These are phyloP conservation scores for Perkinsus marinus DNA, from an alignment of 169 alveolate genomes.

Conservation along the genomic window DNA sequence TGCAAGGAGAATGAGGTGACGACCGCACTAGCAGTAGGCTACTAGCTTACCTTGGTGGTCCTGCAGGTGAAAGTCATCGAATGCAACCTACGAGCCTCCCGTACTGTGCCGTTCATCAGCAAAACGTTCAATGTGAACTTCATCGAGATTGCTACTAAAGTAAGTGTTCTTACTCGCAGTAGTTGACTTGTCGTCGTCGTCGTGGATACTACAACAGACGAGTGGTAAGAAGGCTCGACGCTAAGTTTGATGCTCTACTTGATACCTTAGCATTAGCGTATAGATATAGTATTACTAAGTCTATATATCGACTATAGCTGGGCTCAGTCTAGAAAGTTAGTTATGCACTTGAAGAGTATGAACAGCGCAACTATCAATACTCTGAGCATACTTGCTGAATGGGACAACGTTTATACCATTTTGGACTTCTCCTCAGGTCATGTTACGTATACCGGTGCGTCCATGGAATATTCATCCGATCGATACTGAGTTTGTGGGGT, in stretches of 20 bases:
- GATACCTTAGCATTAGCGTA: too few species aligned
- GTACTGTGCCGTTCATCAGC: constrained; percentile 69
- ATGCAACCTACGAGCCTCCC: constrained; percentile 71
- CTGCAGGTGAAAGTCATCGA: constrained; percentile 50
- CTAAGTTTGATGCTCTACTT: too few species aligned
- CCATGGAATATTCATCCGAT: constrained; percentile 51
- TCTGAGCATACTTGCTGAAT: too few species aligned
- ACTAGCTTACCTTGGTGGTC: neutral
- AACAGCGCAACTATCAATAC: too few species aligned
- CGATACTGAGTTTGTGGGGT: constrained; percentile 65
- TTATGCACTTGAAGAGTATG: too few species aligned
- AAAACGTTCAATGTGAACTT: constrained; percentile 57
- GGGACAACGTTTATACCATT: too few species aligned
- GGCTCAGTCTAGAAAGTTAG: too few species aligned
- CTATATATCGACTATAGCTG: too few species aligned
- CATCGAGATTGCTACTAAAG: constrained; percentile 56
- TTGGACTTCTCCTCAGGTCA: constrained; percentile 27
- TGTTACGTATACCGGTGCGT: constrained; percentile 51
- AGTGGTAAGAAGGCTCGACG: too few species aligned
- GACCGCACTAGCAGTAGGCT: neutral
- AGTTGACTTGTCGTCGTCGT: neutral
- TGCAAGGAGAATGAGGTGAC: constrained; percentile 59
- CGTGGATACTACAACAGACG: too few species aligned
- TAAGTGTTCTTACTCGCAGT: neutral
- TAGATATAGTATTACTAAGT: too few species aligned